Evolutionary conservation across 2,329 filamentous ascomycete genomes (phyloP).

Genomic region (Sporothrix pallida): DNA sequence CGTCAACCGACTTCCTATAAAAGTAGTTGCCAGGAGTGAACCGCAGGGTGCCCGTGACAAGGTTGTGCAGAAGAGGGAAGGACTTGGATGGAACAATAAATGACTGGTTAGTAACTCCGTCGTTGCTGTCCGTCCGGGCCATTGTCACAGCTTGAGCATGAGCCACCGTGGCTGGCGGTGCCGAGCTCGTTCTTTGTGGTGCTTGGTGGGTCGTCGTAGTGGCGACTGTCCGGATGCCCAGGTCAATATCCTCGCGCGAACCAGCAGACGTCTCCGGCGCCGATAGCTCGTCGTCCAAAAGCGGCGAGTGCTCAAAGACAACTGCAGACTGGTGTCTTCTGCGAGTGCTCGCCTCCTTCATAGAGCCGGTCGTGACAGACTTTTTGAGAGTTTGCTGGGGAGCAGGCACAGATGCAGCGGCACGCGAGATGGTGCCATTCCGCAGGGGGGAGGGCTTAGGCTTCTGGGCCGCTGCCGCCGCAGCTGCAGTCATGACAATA

Average conservation of each 20-base stretch:
- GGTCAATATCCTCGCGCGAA: slow-evolving; percentile 33
- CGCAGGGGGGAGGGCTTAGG: slow-evolving; percentile 30
- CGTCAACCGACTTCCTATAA: slow-evolving; percentile 26
- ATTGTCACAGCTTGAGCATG: not conserved
- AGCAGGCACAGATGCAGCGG: slow-evolving; percentile 11
- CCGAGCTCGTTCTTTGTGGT: not conserved
- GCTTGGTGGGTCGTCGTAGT: not conserved
- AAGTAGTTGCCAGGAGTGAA: slow-evolving; percentile 37
- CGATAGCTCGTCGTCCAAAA: slow-evolving; percentile 31
- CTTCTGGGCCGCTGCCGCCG: slow-evolving; percentile 16
- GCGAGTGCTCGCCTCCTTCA: not conserved
- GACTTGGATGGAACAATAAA: slow-evolving; percentile 38
- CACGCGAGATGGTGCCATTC: not conserved
- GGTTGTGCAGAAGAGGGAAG: slow-evolving; percentile 38
- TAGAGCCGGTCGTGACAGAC: not conserved
- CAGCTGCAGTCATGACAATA: slow-evolving; percentile 30
- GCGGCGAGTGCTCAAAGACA: slow-evolving; percentile 25
- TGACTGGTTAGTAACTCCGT: slow-evolving; percentile 37
- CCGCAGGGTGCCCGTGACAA: slow-evolving; percentile 37
- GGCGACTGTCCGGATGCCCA: slow-evolving; percentile 23
- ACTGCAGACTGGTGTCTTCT: slow-evolving; percentile 9
- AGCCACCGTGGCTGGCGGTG: not conserved
- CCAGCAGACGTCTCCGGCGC: slow-evolving; percentile 37
- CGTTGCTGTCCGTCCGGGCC: slow-evolving; percentile 23
- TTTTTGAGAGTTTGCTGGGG: slow-evolving; percentile 22